Evolutionary conservation across 2,329 filamentous ascomycete species (phyloP).

Genomic region (Chaetothyriales sp.): DNA sequence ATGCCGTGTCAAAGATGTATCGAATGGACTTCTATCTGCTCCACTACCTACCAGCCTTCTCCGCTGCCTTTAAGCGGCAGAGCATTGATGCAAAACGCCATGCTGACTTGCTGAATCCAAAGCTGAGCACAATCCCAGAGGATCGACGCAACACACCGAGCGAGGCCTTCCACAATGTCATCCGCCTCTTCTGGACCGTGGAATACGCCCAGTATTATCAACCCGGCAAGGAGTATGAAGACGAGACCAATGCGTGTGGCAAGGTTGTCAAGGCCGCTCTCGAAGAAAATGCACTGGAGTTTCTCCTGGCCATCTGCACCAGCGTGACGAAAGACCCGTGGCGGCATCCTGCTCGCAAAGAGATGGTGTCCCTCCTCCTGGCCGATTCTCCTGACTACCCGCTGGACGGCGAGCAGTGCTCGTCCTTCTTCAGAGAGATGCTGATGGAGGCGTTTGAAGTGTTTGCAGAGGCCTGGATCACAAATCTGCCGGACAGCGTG

Average conservation of each 20-base stretch:
- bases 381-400: conserved; percentile 59
- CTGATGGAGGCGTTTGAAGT: conserved; percentile 70
- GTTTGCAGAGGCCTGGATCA: conserved; percentile 84
- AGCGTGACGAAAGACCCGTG: conserved; percentile 69
- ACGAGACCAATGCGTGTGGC: conserved; percentile 41
- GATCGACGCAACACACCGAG: conserved; percentile 27
- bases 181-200: conserved; percentile 73
- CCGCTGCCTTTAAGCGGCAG: conserved; percentile 61
- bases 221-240: conserved; percentile 5
- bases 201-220: conserved; percentile 90
- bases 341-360: conserved; percentile 73
- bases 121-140: conserved; percentile 27
- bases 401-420: conserved; percentile 50
- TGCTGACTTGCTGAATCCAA: conserved; percentile 43
- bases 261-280: conserved; percentile 61
- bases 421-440: conserved; percentile 53
- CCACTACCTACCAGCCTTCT: conserved; percentile 68
- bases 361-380: conserved; percentile 68
- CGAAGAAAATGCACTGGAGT: conserved; percentile 83
- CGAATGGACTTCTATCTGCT: conserved; percentile 61
- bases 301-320: conserved; percentile 69
- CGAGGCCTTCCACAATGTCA: conserved; percentile 60
- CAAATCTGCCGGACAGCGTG: conserved; percentile 85
- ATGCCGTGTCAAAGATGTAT: conserved; percentile 35
- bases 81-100: conserved; percentile 27